Percentiles rank a stretch among this genome's conserved stretches.
These are phyloP conservation scores for Pseudohalonectria lignicola DNA, from an alignment of 2,329 filamentous ascomycete species.

Conservation along the genomic window DNA sequence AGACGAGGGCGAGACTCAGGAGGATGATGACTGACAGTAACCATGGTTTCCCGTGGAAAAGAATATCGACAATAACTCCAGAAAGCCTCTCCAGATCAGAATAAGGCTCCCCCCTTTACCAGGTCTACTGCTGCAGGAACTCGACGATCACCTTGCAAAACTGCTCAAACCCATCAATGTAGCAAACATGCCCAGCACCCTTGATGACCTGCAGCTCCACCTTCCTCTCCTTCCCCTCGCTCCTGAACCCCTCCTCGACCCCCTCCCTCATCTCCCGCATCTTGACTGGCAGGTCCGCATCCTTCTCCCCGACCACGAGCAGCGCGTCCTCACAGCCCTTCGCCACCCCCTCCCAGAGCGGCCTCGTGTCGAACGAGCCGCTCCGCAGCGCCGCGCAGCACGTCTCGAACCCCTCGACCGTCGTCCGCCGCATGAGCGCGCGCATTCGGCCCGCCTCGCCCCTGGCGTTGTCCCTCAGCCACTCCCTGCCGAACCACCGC, in stretches of 20 bases:
- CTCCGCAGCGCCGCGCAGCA: slow-evolving; percentile 26
- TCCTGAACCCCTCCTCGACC: slow-evolving; percentile 20
- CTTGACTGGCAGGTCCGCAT: slow-evolving; percentile 24
- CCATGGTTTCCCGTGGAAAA: no score
- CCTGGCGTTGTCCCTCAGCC: slow-evolving; percentile 19
- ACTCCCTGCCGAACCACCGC: slow-evolving; percentile 28
- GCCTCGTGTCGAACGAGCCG: slow-evolving; percentile 25
- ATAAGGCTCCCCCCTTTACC: no score
- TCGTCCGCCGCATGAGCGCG: slow-evolving; percentile 22
- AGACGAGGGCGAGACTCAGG: no score
- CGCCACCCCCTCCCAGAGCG: slow-evolving; percentile 20
- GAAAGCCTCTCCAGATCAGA: no score
- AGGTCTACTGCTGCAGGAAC: slow-evolving; percentile 40
- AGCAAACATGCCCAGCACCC: slow-evolving; percentile 25
- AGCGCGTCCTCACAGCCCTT: slow-evolving; percentile 21
- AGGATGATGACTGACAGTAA: no score
- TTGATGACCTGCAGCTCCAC: slow-evolving; percentile 22
- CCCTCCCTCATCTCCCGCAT: slow-evolving; percentile 25
- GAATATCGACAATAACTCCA: no score
- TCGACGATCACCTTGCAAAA: slow-evolving; percentile 15
- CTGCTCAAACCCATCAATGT: slow-evolving; percentile 23
- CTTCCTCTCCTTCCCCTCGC: slow-evolving; percentile 11
- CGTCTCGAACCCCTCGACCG: slow-evolving; percentile 27
- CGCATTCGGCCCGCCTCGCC: slow-evolving; percentile 23
- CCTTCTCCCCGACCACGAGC: slow-evolving; percentile 28